Evolutionary conservation across 495 filamentous ascomycete species (phyloP).

Genomic region (Xylaria telfairii): DNA sequence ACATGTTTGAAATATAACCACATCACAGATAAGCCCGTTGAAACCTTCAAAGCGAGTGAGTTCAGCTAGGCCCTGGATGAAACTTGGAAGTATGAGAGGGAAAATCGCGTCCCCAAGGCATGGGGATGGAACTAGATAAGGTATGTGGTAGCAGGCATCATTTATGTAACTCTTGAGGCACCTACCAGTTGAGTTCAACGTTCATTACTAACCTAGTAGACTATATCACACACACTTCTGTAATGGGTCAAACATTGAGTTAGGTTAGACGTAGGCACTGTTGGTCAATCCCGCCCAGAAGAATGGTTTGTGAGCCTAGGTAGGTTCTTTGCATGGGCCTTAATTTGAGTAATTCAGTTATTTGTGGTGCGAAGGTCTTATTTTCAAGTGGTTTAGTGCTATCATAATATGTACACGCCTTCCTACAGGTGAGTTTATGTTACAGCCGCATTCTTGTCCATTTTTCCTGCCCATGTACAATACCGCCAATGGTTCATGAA

Average conservation of each 20-base stretch:
- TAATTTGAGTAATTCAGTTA: not conserved
- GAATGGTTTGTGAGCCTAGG: not conserved
- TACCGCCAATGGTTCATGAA: not conserved
- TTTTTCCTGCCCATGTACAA: not conserved
- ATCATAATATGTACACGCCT: constrained; percentile 3
- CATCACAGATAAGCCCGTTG: too few relatives aligned
- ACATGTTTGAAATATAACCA: too few relatives aligned
- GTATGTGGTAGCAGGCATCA: too few relatives aligned
- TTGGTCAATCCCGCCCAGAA: not conserved
- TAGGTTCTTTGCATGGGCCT: not conserved
- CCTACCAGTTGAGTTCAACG: too few relatives aligned
- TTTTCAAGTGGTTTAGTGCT: not conserved
- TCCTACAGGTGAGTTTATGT: not conserved
- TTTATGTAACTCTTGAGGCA: not conserved
- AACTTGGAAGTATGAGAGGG: too few relatives aligned
- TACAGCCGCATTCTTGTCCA: not conserved
- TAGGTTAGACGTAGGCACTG: not conserved
- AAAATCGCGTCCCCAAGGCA: too few relatives aligned
- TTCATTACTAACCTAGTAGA: not conserved
- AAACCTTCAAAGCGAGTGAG: too few relatives aligned
- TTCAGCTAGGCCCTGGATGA: too few relatives aligned
- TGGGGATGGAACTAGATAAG: too few relatives aligned
- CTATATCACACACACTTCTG: not conserved
- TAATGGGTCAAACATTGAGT: not conserved
- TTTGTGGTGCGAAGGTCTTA: not conserved